These are phyloP conservation scores for Nematocida parisii DNA, from an alignment of 371 early-diverging fungal species.

Conservation along the genomic window DNA sequence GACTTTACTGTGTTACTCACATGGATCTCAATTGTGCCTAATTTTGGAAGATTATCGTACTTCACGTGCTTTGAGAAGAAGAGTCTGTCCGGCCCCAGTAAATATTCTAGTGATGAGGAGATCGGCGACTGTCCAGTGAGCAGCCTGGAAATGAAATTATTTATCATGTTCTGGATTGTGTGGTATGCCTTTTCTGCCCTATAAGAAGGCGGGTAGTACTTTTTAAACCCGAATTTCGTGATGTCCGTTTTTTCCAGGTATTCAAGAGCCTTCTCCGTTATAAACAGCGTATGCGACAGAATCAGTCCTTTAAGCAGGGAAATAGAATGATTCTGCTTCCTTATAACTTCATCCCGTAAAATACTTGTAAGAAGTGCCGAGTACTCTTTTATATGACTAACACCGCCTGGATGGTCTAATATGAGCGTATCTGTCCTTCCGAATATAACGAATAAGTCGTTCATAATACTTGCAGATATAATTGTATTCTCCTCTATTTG, in stretches of 20 bases:
- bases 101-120: not conserved
- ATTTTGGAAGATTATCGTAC: not conserved
- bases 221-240: slow-evolving; percentile 24
- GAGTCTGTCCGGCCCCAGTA: slow-evolving; percentile 23
- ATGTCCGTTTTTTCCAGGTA: slow-evolving; percentile 8
- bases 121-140: not conserved
- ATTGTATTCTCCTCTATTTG: not conserved
- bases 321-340: not conserved
- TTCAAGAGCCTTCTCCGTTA: not conserved
- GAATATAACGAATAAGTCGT: not conserved
- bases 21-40: slow-evolving; percentile 18
- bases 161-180: not conserved
- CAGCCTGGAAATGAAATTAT: not conserved
- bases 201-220: slow-evolving; percentile 12
- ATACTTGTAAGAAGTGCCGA: not conserved
- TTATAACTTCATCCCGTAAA: not conserved
- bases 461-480: not conserved
- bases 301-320: slow-evolving; percentile 2
- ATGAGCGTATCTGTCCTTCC: not conserved
- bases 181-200: not conserved
- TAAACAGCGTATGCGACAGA: slow-evolving; percentile 15
- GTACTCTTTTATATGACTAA: not conserved
- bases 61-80: slow-evolving; percentile 7
- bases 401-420: not conserved
- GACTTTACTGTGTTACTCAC: not conserved